Percentiles rank a stretch among this genome's conserved stretches.
These are phyloP conservation scores for Botrytis tulipae DNA, from an alignment of 2,329 filamentous ascomycete genomes.

Conservation along the genomic window DNA sequence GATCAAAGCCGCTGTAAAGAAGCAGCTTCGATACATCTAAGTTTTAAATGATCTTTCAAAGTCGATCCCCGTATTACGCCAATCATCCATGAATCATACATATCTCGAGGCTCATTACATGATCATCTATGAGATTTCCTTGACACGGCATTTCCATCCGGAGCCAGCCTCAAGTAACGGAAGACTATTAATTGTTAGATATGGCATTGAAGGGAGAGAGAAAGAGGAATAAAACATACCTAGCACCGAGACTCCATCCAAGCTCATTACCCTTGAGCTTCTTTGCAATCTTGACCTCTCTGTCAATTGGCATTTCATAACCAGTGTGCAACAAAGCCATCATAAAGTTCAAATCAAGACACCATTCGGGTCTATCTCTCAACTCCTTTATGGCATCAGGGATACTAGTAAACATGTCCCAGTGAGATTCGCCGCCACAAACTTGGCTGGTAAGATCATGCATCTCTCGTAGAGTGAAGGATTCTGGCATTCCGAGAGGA, in stretches of 20 bases:
- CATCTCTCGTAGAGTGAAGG: constrained; percentile 88
- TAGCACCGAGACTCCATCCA: constrained; percentile 96
- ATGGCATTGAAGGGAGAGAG: not conserved
- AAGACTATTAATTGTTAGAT: constrained; percentile 58
- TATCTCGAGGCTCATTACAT: constrained; percentile 16
- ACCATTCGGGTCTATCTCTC: constrained; percentile 79
- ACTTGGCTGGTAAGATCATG: constrained; percentile 82
- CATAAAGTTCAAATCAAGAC: constrained; percentile 96
- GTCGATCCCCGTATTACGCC: constrained; percentile 10
- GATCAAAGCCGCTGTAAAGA: not conserved
- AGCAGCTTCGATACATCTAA: constrained; percentile 13
- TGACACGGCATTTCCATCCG: constrained; percentile 87
- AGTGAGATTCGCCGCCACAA: constrained; percentile 72
- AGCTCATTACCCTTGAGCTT: constrained; percentile 97
- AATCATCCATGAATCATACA: constrained; percentile 20
- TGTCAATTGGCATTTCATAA: constrained; percentile 95
- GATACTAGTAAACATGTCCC: constrained; percentile 77
- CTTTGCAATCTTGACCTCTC: constrained; percentile 97
- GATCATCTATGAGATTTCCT: constrained; percentile 61
- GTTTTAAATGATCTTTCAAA: not conserved
- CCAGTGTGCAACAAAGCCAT: constrained; percentile 87
- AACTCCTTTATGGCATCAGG: constrained; percentile 79
- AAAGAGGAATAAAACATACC: constrained; percentile 55
- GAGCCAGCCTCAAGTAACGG: constrained; percentile 78
- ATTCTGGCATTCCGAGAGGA: constrained; percentile 96